A percentile compares a stretch with the other conserved stretches of the same genome.
These are phyloP conservation scores for Erythrophleum fordii DNA, from an alignment of 306 rosid species.

Conservation along the genomic window DNA sequence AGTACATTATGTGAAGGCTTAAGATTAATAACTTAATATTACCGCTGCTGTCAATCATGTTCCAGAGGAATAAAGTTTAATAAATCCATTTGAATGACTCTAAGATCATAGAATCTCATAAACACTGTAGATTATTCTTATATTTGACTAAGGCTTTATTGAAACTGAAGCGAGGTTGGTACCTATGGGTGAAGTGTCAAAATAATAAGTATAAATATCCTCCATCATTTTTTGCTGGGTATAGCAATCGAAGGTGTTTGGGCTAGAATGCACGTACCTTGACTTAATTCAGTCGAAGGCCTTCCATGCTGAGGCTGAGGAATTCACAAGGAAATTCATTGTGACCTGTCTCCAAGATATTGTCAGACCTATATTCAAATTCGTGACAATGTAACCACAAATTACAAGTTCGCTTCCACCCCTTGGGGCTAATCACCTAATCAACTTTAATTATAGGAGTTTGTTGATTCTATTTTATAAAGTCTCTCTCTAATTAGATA, in stretches of 20 bases:
- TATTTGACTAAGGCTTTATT: background rate
- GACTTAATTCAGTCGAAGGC: background rate
- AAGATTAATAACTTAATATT: slow-evolving; percentile 10
- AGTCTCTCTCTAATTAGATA: background rate
- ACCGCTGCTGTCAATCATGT: slow-evolving; percentile 23
- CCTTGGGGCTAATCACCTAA: background rate
- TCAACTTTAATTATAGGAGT: background rate
- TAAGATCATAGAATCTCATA: slow-evolving; percentile 6
- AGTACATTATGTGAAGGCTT: slow-evolving; percentile 19
- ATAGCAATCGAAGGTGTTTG: background rate
- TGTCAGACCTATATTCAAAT: background rate
- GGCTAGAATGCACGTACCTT: background rate
- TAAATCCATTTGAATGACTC: slow-evolving; percentile 12
- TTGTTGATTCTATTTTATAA: slow-evolving; percentile 14
- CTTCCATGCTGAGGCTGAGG: background rate
- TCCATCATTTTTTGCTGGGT: background rate
- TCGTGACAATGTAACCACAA: background rate
- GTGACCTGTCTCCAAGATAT: background rate
- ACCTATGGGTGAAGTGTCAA: slow-evolving; percentile 28
- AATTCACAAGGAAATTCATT: background rate
- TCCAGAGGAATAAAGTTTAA: slow-evolving; percentile 13
- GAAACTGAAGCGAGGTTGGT: slow-evolving; percentile 15
- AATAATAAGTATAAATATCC: background rate
- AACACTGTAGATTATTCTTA: background rate
- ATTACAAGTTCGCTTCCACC: background rate